Percentiles rank a stretch among this genome's conserved stretches.
phyloP scores from a whole-genome alignment of 352 stramenopile species.

The Pythium periplocum region DNA sequence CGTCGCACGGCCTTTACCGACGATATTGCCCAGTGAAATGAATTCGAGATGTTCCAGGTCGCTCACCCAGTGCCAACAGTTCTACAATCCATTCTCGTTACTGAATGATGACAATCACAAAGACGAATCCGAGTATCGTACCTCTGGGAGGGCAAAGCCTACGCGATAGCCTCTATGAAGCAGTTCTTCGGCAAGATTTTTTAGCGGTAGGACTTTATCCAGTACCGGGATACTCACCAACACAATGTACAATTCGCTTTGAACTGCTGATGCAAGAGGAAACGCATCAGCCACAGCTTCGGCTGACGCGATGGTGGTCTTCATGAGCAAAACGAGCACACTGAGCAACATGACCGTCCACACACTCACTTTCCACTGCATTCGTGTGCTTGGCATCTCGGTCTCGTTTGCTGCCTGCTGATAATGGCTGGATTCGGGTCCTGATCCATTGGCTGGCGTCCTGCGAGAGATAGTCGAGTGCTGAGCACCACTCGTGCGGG shows the following conservation, averaged over 20 bases:
- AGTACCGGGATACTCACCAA: slow-evolving; percentile 82
- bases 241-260: slow-evolving; percentile 67
- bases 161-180: slow-evolving; percentile 69
- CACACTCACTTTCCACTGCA: too few relatives aligned
- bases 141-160: slow-evolving; percentile 74
- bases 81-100: slow-evolving; percentile 20
- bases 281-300: slow-evolving; percentile 6
- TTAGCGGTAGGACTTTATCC: slow-evolving; percentile 78
- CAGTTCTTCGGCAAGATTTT: slow-evolving; percentile 69
- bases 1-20: slow-evolving; percentile 26
- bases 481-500: background rate
- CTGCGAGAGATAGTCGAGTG: background rate
- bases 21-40: slow-evolving; percentile 67
- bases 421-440: background rate
- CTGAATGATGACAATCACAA: background rate
- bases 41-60: slow-evolving; percentile 77
- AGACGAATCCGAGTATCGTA: slow-evolving; percentile 9
- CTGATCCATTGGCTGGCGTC: background rate
- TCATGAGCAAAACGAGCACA: background rate
- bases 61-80: slow-evolving; percentile 70
- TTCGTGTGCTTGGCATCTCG: background rate
- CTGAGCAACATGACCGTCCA: background rate
- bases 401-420: background rate
- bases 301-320: background rate
- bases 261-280: background rate